Evolutionary conservation across 208 protist genomes (phyloP).

Genomic region (Wallacemonas sp.): DNA sequence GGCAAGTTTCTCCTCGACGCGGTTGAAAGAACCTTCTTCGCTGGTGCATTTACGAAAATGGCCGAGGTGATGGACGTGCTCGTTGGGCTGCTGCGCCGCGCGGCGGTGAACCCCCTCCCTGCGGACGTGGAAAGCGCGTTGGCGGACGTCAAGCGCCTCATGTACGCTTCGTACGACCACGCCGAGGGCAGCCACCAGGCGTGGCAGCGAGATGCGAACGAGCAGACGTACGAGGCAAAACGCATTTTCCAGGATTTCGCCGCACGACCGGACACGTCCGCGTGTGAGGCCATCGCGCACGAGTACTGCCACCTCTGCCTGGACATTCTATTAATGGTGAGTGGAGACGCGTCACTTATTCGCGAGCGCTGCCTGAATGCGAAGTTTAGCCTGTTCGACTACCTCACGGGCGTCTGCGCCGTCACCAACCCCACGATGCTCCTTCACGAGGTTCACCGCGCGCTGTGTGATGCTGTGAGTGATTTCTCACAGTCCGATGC

Average conservation of each 20-base stretch:
- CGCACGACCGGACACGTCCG: background rate
- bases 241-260: conserved; percentile 24
- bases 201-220: conserved; percentile 57
- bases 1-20: conserved; percentile 41
- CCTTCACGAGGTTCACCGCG: conserved; percentile 39
- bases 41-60: conserved; percentile 41
- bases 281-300: conserved; percentile 19
- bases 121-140: conserved; percentile 59
- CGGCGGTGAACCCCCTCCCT: conserved; percentile 28
- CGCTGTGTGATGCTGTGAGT: conserved; percentile 17
- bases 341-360: conserved; percentile 54
- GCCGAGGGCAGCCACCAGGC: conserved; percentile 12
- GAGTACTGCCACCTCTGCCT: conserved; percentile 54
- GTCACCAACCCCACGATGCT: conserved; percentile 56
- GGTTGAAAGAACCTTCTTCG: conserved; percentile 60
- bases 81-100: conserved; percentile 39
- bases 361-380: conserved; percentile 41
- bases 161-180: conserved; percentile 26
- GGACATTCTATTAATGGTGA: conserved; percentile 69
- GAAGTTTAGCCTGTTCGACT: conserved; percentile 53
- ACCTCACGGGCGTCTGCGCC: conserved; percentile 61
- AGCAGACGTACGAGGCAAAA: conserved; percentile 46
- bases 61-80: conserved; percentile 60
- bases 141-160: conserved; percentile 57
- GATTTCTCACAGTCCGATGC: conserved; percentile 20